A percentile compares a stretch with the other conserved stretches of the same genome.
These are phyloP conservation scores for Periconia sp. DNA, from an alignment of 2,329 filamentous ascomycete species.

Conservation along the genomic window DNA sequence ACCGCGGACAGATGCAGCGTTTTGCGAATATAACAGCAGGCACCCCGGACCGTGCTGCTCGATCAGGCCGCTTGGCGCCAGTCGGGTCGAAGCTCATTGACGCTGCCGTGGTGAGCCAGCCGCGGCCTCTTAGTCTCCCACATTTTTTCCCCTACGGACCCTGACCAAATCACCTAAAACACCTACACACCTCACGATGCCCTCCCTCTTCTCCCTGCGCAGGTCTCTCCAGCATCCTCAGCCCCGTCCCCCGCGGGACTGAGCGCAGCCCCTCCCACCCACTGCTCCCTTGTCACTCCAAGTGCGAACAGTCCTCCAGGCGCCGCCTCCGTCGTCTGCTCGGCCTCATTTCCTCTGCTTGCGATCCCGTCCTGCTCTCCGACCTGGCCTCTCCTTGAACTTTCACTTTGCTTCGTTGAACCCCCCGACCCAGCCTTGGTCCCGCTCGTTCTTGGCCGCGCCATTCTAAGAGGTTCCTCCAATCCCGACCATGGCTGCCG, in stretches of 20 bases:
- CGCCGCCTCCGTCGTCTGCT: conserved; percentile 29
- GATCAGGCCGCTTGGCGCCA: conserved; percentile 17
- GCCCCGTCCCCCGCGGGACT: conserved; percentile 58
- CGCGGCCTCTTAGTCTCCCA: conserved; percentile 28
- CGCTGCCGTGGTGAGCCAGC: conserved; percentile 18
- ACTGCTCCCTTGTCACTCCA: conserved; percentile 2
- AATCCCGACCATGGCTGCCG: conserved; percentile 53
- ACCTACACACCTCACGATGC: conserved; percentile 47
- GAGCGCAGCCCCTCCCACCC: conserved; percentile 39
- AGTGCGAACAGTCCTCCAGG: background rate
- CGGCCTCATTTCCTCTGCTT: conserved; percentile 33
- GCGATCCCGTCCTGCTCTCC: conserved; percentile 16
- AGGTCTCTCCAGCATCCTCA: conserved; percentile 54
- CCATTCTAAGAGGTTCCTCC: conserved; percentile 16
- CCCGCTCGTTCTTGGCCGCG: conserved; percentile 11
- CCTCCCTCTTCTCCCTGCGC: conserved; percentile 45
- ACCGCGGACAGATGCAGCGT: background rate
- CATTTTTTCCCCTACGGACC: conserved; percentile 35
- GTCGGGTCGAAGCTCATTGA: conserved; percentile 11
- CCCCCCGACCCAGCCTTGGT: conserved; percentile 19
- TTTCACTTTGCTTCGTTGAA: conserved; percentile 19
- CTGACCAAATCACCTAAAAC: conserved; percentile 42
- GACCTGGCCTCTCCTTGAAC: background rate
- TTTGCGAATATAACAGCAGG: conserved; percentile 3
- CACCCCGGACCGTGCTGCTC: conserved; percentile 1